Evolutionary conservation across 345 rosid genomes (phyloP), one percentile per base, ranked within the genome.

Genomic region (Corymbia maculata): DNA sequence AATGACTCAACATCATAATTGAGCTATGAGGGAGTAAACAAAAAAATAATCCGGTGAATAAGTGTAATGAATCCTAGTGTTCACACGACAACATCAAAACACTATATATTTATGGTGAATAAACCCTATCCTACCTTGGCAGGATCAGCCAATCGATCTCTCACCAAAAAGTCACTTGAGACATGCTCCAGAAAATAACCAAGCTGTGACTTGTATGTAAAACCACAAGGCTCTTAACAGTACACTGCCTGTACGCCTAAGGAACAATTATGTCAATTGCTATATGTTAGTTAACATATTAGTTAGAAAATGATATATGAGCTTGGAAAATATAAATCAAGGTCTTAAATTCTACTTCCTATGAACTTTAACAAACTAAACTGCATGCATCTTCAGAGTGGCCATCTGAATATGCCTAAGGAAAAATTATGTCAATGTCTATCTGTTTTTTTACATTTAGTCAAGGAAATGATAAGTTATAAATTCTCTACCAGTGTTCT

Each of bases 181-280:
- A 85, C 50, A 14, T 85, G 87, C 90, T 85, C 87, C 85, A 16
- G 68, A 21, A 57, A 64, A 88, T 87, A 82, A 89, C 90, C 85
- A 70, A 89, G 86, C 51, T 51, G 87, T 47, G 87, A 87, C 87
- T 87, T 89, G 85, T 26, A 55, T 28, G 85, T 84, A 19, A 75
- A 75, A 75, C 49, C 82, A 75, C 82, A 19, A 75, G 85, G 79
- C 88, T 88, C 79, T 52, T 86, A 88, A 51, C 10, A 86, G 59
- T 42, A 53, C 68, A 82, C 14, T 75, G 87, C 88, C 88, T 82
- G 87, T 86, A 80, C 80, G 49, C 68, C 89, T 90, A 61, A 52
- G 55, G 89, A 88, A 88, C 70, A 88, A 68, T 86, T 86, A 51
- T 82, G 88, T 88, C 87, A 90, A 88, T 45, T 80, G 87, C 85